Evolutionary conservation across 2,329 filamentous ascomycete genomes (phyloP).

Genomic region (Claviceps humidiphila): DNA sequence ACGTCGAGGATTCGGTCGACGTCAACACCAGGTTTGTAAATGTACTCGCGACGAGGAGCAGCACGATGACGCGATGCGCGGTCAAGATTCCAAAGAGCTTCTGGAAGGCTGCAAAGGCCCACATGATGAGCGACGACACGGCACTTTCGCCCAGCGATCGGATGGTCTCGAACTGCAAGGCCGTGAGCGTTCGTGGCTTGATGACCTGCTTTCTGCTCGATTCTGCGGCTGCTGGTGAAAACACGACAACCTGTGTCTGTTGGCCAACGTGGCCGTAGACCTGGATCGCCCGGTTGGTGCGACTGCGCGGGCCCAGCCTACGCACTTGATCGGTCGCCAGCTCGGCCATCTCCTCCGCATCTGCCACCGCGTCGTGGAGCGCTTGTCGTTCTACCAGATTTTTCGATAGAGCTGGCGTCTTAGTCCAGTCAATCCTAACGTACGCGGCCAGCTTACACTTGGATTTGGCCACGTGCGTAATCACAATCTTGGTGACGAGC

Average conservation of each 20-base stretch:
- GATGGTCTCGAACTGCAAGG: constrained; percentile 59
- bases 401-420: constrained; percentile 47
- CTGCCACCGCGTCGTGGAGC: constrained; percentile 57
- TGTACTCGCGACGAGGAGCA: constrained; percentile 53
- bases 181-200: constrained; percentile 47
- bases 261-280: constrained; percentile 67
- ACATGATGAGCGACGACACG: constrained; percentile 64
- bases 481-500: constrained; percentile 79
- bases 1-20: constrained; percentile 57
- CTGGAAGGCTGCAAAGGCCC: constrained; percentile 52
- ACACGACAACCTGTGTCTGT: constrained; percentile 49
- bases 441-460: constrained; percentile 85
- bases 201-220: constrained; percentile 43
- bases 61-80: constrained; percentile 62
- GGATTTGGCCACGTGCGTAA: constrained; percentile 84
- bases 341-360: constrained; percentile 63
- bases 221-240: constrained; percentile 36
- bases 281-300: constrained; percentile 64
- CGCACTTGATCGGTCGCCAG: constrained; percentile 66
- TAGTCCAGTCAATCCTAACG: constrained; percentile 77
- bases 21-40: constrained; percentile 64
- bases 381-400: constrained; percentile 56
- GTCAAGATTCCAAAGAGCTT: constrained; percentile 55
- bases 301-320: constrained; percentile 57
- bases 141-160: constrained; percentile 64